Evolutionary conservation across 2,329 filamentous ascomycete genomes (phyloP), one percentile per base, ranked within the genome.

Genomic region (Colletotrichum sojae): DNA sequence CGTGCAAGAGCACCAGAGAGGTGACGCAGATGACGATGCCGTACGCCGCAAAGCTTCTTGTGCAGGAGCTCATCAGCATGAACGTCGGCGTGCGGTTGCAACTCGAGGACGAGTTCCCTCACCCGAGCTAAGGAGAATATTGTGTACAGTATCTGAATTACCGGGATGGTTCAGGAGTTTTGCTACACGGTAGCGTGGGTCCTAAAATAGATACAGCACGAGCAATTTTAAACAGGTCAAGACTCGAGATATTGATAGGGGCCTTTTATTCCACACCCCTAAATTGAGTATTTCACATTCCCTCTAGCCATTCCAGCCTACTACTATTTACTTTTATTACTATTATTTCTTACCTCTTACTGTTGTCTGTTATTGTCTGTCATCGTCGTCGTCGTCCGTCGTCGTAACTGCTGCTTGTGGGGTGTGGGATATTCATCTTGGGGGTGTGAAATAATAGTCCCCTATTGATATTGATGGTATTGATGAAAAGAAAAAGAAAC

Each of bases 1-100:
- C 93, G 5, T 99, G 96, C 82, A 91, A 94, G 83, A 94, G 90
- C 74, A 95, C 93, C 46, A 89, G 92, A 66, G 90, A 92, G 36
- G 94, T 99, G 27, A 92, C 94, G 16, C 92, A 92, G 80, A 97
- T 99, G 92, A 95, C 92, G 40, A 97, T 99, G 88, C 96, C 96
- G 40, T 99, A 99, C 81, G 96, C 96, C 18, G 96, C 96, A 1
- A 98, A 99, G 86, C 83, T 99, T 77, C 84, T 99, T 64, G 94
- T 98, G 56, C 96, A 99, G 84, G 96, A 99, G 83, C 82, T 99
- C 76, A 91, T 97, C 77, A 97, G 94, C 80, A 99, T 99, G 96
- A 99, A 99, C 80, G 94, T 99, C n/a, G 93, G 95, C 71, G 95
- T 97, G 69, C 88, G 93, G 67, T 84, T 99, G 82, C 93, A 95